These are phyloP conservation scores for Macrocystidia cucumis DNA, from an alignment of 1,284 basidiomycete genomes.

Conservation along the genomic window DNA sequence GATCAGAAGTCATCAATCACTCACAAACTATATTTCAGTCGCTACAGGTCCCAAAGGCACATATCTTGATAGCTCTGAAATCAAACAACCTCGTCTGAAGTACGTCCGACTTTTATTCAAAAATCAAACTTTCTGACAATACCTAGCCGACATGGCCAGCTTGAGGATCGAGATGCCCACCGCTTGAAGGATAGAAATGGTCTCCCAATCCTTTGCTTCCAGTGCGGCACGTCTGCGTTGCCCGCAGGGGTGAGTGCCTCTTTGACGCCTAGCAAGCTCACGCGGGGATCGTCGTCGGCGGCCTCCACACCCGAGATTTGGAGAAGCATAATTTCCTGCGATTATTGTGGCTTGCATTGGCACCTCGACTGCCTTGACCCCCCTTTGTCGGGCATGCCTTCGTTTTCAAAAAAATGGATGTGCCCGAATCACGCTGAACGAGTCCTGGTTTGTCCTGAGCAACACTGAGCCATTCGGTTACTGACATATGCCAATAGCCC, in stretches of 20 bases:
- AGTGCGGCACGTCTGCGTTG: slow-evolving; percentile 78
- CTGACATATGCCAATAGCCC: slow-evolving; percentile 42
- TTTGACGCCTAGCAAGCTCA: slow-evolving; percentile 45
- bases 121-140: slow-evolving; percentile 11
- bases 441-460: slow-evolving; percentile 59
- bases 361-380: slow-evolving; percentile 96
- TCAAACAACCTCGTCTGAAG: slow-evolving; percentile 75
- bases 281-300: slow-evolving; percentile 38
- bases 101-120: slow-evolving; percentile 29
- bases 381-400: slow-evolving; percentile 82
- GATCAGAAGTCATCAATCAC: slow-evolving; percentile 8
- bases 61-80: slow-evolving; percentile 72
- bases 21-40: slow-evolving; percentile 36
- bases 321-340: slow-evolving; percentile 84
- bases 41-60: slow-evolving; percentile 65
- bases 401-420: slow-evolving; percentile 93
- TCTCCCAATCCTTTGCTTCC: slow-evolving; percentile 80
- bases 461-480: too few relatives aligned
- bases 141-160: slow-evolving; percentile 75
- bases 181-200: slow-evolving; percentile 84
- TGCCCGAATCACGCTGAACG: slow-evolving; percentile 93
- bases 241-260: slow-evolving; percentile 42
- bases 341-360: slow-evolving; percentile 94
- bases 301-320: slow-evolving; percentile 41
- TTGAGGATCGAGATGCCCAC: slow-evolving; percentile 89